These are phyloP conservation scores for Phytophthora kernoviae DNA, from an alignment of 352 stramenopile genomes.

Conservation along the genomic window DNA sequence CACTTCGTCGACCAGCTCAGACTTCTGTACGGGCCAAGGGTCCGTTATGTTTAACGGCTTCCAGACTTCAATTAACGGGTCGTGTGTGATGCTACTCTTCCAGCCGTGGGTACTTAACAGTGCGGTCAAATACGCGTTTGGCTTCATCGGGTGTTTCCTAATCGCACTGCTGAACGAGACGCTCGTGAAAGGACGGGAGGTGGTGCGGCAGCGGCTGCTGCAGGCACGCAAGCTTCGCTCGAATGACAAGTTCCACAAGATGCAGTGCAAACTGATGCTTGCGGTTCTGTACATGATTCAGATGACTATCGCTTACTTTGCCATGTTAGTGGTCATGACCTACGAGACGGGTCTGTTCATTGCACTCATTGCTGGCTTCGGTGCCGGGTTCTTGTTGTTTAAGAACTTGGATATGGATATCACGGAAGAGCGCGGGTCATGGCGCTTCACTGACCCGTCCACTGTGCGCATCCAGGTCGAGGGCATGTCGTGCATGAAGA, in stretches of 20 bases:
- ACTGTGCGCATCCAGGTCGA: constrained; percentile 80
- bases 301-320: constrained; percentile 85
- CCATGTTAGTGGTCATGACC: constrained; percentile 85
- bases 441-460: constrained; percentile 74
- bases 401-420: constrained; percentile 79
- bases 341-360: constrained; percentile 83
- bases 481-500: constrained; percentile 96
- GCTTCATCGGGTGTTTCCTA: constrained; percentile 69
- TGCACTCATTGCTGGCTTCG: constrained; percentile 73
- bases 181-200: constrained; percentile 59
- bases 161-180: constrained; percentile 73
- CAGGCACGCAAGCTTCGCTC: constrained; percentile 35
- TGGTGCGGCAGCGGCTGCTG: constrained; percentile 53
- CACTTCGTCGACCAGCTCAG: constrained; percentile 29
- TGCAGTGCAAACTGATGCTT: constrained; percentile 65
- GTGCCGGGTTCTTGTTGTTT: constrained; percentile 67
- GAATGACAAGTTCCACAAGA: constrained; percentile 61
- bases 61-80: constrained; percentile 71
- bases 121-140: constrained; percentile 72
- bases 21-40: constrained; percentile 68
- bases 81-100: constrained; percentile 80
- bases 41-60: constrained; percentile 88
- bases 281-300: constrained; percentile 78
- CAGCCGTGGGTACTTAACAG: constrained; percentile 79
- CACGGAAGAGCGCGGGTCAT: constrained; percentile 69